Evolutionary conservation across 495 filamentous ascomycete genomes (phyloP).

Genomic region (Aspergillus egyptiacus): DNA sequence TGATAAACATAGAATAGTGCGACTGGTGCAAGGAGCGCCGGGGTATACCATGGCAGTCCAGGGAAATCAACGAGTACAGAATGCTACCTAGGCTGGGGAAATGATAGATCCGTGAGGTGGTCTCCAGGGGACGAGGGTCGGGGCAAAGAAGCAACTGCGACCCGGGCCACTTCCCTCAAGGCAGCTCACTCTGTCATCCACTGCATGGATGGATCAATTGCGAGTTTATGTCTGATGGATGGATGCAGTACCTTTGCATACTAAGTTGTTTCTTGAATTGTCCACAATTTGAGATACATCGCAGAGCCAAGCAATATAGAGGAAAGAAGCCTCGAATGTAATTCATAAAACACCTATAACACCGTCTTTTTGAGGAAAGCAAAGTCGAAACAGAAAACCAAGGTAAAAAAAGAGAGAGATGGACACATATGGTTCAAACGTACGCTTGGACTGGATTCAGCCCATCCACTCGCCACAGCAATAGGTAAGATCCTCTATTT

Average conservation of each 20-base stretch:
- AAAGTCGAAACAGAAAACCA: constrained; percentile 15
- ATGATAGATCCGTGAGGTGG: neutral
- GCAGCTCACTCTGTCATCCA: no score
- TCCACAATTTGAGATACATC: no score
- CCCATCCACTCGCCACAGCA: neutral
- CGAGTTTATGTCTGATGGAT: no score
- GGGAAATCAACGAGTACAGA: neutral
- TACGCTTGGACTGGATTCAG: neutral
- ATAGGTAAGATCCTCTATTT: constrained; percentile 33
- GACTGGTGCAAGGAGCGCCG: neutral
- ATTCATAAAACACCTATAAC: constrained; percentile 24
- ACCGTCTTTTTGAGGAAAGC: constrained; percentile 26
- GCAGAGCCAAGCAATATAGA: neutral
- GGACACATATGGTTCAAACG: constrained; percentile 3
- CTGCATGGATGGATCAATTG: no score
- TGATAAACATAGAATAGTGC: constrained; percentile 3
- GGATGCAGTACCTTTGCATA: no score
- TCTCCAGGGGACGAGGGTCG: neutral
- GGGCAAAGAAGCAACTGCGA: neutral
- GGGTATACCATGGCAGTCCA: neutral
- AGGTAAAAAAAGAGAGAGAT: constrained; percentile 18
- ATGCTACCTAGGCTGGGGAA: no score
- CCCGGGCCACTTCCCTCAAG: neutral
- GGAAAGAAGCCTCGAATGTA: neutral
- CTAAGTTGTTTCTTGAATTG: no score